These are phyloP conservation scores for Hirschioporus abietinus DNA, from an alignment of 768 basidiomycete genomes.

Conservation along the genomic window DNA sequence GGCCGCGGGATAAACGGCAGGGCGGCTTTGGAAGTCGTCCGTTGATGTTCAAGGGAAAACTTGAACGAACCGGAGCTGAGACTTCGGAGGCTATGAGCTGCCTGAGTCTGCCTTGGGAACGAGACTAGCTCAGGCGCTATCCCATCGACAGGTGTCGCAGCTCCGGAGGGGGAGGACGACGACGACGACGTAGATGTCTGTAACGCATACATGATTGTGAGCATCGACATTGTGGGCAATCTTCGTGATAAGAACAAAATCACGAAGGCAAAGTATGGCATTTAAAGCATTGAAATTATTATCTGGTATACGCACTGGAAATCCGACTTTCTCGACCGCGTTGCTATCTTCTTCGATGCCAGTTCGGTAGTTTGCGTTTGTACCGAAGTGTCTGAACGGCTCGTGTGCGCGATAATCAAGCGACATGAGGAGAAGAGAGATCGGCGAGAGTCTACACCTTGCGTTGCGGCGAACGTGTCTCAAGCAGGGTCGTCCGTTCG, in stretches of 20 bases:
- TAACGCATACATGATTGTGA: background rate
- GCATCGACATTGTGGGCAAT: background rate
- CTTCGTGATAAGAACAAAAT: background rate
- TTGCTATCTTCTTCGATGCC: background rate
- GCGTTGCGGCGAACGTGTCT: background rate
- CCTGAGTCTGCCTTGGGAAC: background rate
- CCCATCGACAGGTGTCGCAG: background rate
- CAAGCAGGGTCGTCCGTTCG: background rate
- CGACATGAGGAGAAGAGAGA: background rate
- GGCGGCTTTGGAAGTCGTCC: background rate
- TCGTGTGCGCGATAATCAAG: background rate
- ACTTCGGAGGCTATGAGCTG: background rate
- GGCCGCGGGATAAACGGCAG: background rate
- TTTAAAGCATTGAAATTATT: background rate
- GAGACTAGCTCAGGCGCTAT: background rate
- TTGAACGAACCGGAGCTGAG: background rate
- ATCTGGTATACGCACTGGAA: background rate
- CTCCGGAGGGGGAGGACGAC: background rate
- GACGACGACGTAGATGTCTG: background rate
- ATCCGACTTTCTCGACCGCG: background rate
- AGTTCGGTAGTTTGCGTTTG: background rate
- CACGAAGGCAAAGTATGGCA: background rate
- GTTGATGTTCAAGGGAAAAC: background rate
- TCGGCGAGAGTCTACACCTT: background rate
- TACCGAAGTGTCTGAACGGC: background rate